These are phyloP conservation scores for Pachyrhizus erosus DNA, from an alignment of 306 rosid genomes.

Conservation along the genomic window DNA sequence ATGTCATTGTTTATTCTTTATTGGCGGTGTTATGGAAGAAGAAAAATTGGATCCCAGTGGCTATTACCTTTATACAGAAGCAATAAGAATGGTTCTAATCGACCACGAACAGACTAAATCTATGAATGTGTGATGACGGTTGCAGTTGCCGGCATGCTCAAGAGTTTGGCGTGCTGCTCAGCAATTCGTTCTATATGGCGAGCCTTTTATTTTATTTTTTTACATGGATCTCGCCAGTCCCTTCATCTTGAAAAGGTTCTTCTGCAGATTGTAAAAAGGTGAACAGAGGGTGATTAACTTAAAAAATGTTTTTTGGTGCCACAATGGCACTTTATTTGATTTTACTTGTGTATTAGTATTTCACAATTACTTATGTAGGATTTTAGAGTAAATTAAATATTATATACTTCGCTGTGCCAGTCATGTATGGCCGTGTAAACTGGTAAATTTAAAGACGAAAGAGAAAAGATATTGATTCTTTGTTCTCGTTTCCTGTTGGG, in stretches of 20 bases:
- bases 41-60: slow-evolving; percentile 74
- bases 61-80: slow-evolving; percentile 72
- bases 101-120: slow-evolving; percentile 76
- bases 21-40: slow-evolving; percentile 90
- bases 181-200: slow-evolving; percentile 40
- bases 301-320: slow-evolving; percentile 28
- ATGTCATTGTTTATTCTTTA: slow-evolving; percentile 63
- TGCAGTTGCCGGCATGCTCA: slow-evolving; percentile 35
- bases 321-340: slow-evolving; percentile 13
- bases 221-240: slow-evolving; percentile 23
- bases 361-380: slow-evolving; percentile 22
- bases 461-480: slow-evolving; percentile 10
- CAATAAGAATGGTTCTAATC: slow-evolving; percentile 62
- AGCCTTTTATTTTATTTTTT: slow-evolving; percentile 36
- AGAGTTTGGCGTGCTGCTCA: slow-evolving; percentile 34
- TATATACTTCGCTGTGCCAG: not conserved
- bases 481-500: not conserved
- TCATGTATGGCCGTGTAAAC: slow-evolving; percentile 25
- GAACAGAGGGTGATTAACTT: slow-evolving; percentile 31
- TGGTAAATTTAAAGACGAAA: not conserved
- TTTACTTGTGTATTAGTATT: slow-evolving; percentile 27
- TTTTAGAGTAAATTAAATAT: slow-evolving; percentile 23
- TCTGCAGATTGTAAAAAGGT: slow-evolving; percentile 14
- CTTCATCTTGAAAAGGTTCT: slow-evolving; percentile 7
- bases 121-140: not conserved